Evolutionary conservation across 495 filamentous ascomycete species (phyloP), one percentile per base, ranked within the genome.

Genomic region (Lichenothelia convexa): DNA sequence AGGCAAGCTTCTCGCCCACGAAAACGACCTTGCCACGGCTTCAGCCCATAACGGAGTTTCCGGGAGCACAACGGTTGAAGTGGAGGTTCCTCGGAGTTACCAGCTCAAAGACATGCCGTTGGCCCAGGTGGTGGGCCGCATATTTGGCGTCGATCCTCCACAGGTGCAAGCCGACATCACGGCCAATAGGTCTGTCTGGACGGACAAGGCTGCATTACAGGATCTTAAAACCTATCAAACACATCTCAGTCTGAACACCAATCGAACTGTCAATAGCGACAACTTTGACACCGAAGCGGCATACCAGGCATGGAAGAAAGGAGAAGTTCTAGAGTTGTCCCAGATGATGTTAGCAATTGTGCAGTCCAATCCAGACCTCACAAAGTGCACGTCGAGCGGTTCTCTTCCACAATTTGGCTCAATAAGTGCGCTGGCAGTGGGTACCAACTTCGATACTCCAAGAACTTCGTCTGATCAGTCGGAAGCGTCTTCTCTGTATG

Each of bases 81-180:
- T 82, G 5, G 64, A 77, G 20, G 71, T 80, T 7, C 81, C 86
- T 1, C 53, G 89, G 32, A 89, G 73, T 53, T 84, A 93, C 50
- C 78, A 92, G 54, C 75, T 94, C 34, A 92, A 85, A 59, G 91
- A 99, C 50, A 99, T 99, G 91, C 75, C 73, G 16, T 68, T 94
- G 55, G 91, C 93, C 19, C 78, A 85, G 51, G 66, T 74, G 33
- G 87, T 95, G 18, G 73, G 75, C 30, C 75, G 66, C 38, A 79
- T 93, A 36, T 99, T 94, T 53, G 77, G 75, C 29, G 65, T 84
- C 35, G 70, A 72, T 27, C 70, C 75, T 30, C 65, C 70, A 3
- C 74, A 83, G 33, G 78, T 80, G 17, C 91, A 95, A 55, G 64
- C 64, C 17, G 85, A 93, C 46, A 80, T 99, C 45, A 78, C 91